A percentile compares a stretch with the other conserved stretches of the same genome.
phyloP scores from a whole-genome alignment of 768 basidiomycete species.

The Hirschioporus abietinus region DNA sequence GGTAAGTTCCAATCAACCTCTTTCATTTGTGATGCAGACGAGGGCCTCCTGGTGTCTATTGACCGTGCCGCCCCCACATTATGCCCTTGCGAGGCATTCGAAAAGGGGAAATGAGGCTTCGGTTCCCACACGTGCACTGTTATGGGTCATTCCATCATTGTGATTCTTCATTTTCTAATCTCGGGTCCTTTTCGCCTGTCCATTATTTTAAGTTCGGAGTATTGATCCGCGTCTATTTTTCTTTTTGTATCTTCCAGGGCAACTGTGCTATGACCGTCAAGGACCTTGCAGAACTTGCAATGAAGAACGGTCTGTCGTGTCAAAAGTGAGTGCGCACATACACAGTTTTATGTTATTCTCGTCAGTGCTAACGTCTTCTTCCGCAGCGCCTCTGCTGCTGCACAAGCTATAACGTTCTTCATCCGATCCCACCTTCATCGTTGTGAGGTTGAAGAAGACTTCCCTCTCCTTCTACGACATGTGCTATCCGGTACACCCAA shows the following conservation, averaged over 20 bases:
- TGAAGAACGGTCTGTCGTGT: conserved; percentile 60
- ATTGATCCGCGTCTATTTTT: neutral
- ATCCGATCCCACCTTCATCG: conserved; percentile 68
- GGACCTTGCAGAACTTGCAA: conserved; percentile 70
- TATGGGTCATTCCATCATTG: neutral
- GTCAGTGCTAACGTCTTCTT: conserved; percentile 11
- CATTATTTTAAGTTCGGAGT: neutral
- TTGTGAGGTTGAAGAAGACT: conserved; percentile 65
- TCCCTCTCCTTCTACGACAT: conserved; percentile 69
- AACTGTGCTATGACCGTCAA: conserved; percentile 86
- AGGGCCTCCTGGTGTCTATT: neutral
- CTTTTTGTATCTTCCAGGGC: conserved; percentile 35
- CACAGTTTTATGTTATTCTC: conserved; percentile 4
- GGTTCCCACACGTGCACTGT: neutral
- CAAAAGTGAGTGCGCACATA: conserved; percentile 54
- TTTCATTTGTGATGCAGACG: neutral
- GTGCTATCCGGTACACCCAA: conserved; percentile 62
- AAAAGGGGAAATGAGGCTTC: neutral
- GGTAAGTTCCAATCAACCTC: conserved; percentile 36
- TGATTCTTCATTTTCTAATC: neutral
- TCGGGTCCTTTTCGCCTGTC: neutral
- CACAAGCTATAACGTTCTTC: conserved; percentile 80
- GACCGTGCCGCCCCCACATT: neutral
- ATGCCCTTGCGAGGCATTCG: neutral
- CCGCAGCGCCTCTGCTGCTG: conserved; percentile 66